Evolutionary conservation across 352 stramenopile genomes (phyloP).

Genomic region (Pythium diclinum): DNA sequence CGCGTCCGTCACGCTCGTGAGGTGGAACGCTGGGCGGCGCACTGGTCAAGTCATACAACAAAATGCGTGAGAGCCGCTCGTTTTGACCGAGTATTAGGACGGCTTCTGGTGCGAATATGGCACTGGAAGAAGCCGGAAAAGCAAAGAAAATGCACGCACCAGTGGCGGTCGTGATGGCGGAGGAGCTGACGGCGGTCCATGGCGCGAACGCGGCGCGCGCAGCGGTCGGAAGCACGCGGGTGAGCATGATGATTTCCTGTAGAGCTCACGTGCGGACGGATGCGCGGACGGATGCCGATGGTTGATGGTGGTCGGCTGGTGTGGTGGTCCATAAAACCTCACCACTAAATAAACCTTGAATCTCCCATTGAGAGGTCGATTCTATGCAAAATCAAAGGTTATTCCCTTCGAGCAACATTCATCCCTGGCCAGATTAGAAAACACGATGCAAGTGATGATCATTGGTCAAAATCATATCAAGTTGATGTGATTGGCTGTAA

Average conservation of each 20-base stretch:
- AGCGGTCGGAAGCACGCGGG: conserved; percentile 27
- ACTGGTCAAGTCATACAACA: conserved; percentile 10
- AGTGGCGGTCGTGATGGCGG: conserved; percentile 13
- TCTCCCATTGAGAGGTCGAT: too few species aligned
- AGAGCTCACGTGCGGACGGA: conserved; percentile 3
- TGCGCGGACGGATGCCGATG: conserved; percentile 6
- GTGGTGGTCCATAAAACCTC: conserved; percentile 24
- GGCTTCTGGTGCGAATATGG: not conserved
- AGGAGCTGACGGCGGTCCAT: conserved; percentile 1
- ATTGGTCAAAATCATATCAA: not conserved
- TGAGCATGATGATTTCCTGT: conserved; percentile 23
- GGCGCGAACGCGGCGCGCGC: conserved; percentile 30
- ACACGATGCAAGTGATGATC: not conserved
- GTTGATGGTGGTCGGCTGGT: conserved; percentile 12
- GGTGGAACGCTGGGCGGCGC: conserved; percentile 19
- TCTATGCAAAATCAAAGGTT: not conserved
- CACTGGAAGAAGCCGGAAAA: not conserved
- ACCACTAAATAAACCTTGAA: not conserved
- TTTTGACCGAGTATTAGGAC: not conserved
- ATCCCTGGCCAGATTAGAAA: not conserved
- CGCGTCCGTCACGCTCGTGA: conserved; percentile 24
- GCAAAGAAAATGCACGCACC: conserved; percentile 9
- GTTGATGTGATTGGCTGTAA: conserved; percentile 10
- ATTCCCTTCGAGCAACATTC: conserved; percentile 11
- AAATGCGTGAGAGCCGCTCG: not conserved